These are phyloP conservation scores for Volvox carteri DNA, from an alignment of 163 green algal genomes.

Conservation along the genomic window DNA sequence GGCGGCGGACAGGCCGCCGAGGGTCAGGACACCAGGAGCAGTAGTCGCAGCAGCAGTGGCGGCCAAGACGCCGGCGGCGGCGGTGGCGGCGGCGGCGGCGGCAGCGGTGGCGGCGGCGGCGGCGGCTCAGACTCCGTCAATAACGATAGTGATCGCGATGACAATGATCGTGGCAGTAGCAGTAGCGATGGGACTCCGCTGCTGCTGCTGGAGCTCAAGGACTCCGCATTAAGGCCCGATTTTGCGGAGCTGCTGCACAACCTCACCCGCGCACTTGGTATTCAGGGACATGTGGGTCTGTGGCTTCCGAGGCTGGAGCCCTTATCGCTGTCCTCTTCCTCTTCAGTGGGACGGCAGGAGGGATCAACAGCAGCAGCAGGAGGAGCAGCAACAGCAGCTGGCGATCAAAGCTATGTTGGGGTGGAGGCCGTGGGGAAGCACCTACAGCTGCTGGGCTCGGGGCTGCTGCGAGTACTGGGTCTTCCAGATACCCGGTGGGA, in stretches of 20 bases:
- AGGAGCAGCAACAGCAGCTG: too few relatives aligned
- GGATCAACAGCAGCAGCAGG: neutral
- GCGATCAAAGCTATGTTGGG: neutral
- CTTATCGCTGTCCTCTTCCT: too few relatives aligned
- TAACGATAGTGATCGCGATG: too few relatives aligned
- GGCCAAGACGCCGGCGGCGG: too few relatives aligned
- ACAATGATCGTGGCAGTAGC: too few relatives aligned
- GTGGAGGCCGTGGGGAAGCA: neutral
- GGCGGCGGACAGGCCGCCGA: neutral
- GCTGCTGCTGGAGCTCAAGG: slow-evolving; percentile 41
- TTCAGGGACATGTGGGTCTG: slow-evolving; percentile 22
- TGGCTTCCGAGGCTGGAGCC: neutral
- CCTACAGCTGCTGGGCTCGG: neutral
- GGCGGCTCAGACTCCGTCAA: neutral
- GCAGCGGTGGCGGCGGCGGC: neutral
- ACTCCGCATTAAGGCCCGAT: neutral
- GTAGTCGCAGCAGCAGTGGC: neutral
- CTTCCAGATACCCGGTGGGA: slow-evolving; percentile 34
- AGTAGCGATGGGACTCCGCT: neutral
- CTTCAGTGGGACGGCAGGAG: too few relatives aligned
- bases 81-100: neutral
- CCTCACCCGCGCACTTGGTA: neutral
- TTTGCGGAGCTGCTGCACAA: slow-evolving; percentile 1
- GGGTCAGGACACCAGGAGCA: too few relatives aligned
- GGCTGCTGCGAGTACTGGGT: slow-evolving; percentile 15